Base-by-base conservation (phyloP, 495 filamentous ascomycete genomes). In the Chaetomium fimeti region DNA sequence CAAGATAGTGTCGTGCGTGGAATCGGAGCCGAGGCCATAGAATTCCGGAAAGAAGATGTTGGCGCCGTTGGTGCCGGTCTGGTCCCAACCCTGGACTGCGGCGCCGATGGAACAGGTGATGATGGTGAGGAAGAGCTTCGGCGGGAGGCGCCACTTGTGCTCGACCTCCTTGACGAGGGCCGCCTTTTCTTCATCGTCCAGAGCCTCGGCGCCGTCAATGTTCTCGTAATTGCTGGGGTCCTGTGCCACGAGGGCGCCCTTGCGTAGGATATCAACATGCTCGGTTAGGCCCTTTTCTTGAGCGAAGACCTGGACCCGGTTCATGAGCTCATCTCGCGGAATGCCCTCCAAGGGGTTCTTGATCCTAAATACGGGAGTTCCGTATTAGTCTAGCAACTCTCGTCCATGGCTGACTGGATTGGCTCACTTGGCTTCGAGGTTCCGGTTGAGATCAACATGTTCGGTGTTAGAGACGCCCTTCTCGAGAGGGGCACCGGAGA, bases 11-110 rank as follows among this genome's bases (percentile, higher is more conserved):
- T 85, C 78, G 12, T 80, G 76, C 55, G 79, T 83, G 24, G 72
- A 76, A 36, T 80, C 73, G 18, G 69, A 64, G 5, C 68, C 77
- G 52, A 84, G 86, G 6, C 65, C 79, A 61, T 71, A 82, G 65
- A 36, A 66, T 0, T 68, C 58, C 6, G 84, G 84, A 73, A 90
- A 91, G 58, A 82, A 84, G 66, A 92, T 78, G 64, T 87, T 91
- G 29, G 89, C 89, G 53, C 89, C 89, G 68, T 91, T 92, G 3
- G 83, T 84, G n/a, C 89, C 86, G 51, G 85, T 87, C 72, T 89
- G 87, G 69, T 89, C 86, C 86, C 87, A 89, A 32, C 88, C 87
- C 69, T 91, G 88, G 29, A 89, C 85, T 16, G 88, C 88, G 18
- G 89, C 89, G n/a, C 85, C 88, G 57, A 92, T 85, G 22, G 88